Percentiles rank a stretch among this genome's conserved stretches.
These are phyloP conservation scores for Cerioporus squamosus DNA, from an alignment of 1,284 basidiomycete species.

Conservation along the genomic window DNA sequence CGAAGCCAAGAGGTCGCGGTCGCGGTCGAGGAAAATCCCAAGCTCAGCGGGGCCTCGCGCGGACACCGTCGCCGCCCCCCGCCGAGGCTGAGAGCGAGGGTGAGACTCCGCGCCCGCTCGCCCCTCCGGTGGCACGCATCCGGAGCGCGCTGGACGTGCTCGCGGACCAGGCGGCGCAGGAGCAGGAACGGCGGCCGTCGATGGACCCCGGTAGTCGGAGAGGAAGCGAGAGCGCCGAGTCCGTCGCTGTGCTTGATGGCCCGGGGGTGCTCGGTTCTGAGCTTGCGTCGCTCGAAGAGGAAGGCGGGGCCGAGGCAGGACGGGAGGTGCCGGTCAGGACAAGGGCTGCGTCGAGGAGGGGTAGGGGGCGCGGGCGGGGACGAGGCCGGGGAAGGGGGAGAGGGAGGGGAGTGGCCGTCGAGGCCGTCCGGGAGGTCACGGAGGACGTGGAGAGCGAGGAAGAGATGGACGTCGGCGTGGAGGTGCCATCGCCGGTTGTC, in stretches of 20 bases:
- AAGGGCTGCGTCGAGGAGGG: neutral
- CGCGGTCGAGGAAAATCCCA: neutral
- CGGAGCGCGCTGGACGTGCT: constrained; percentile 65
- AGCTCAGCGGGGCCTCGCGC: neutral
- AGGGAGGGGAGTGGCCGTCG: neutral
- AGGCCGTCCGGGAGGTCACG: neutral
- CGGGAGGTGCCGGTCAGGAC: neutral
- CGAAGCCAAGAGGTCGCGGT: neutral
- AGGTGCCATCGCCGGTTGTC: neutral
- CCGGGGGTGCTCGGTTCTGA: neutral
- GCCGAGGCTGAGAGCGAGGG: neutral
- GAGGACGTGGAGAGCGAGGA: neutral
- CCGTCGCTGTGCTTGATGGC: neutral
- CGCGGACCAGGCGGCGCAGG: constrained; percentile 68
- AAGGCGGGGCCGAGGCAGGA: neutral
- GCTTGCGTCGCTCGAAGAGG: neutral
- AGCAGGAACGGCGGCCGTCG: constrained; percentile 31
- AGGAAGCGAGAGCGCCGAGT: constrained; percentile 8
- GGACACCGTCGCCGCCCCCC: neutral
- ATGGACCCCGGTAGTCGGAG: constrained; percentile 8
- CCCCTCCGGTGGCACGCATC: constrained; percentile 20
- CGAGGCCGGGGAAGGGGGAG: neutral
- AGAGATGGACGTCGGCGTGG: neutral
- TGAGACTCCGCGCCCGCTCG: neutral
- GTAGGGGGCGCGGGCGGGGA: constrained; percentile 4